Evolutionary conservation across 2,329 filamentous ascomycete species (phyloP), one percentile per base, ranked within the genome.

Genomic region (Penicillium sp.): DNA sequence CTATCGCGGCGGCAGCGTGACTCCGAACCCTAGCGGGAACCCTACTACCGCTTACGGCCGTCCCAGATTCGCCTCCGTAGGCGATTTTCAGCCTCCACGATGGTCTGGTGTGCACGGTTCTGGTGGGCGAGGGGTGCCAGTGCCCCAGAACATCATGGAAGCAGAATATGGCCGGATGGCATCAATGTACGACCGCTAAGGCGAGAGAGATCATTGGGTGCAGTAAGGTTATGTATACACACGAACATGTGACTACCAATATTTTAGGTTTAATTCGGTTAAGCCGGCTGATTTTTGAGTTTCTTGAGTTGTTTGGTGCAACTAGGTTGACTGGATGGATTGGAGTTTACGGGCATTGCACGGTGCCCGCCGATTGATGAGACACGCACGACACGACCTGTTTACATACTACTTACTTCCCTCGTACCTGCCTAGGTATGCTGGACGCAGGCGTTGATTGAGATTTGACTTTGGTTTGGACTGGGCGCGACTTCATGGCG

Each of bases 171-270:
- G 49, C 45, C 54, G 60, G 50, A 53, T 55, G 31, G 41, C 60
- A 50, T 50, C 60, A 7, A 55, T 62, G 55, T 62, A 62, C 38
- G 60, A 62, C 26, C 60, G 60, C 35, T 62, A 29, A 50, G 21
- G 30, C 48, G 3, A 48, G n/a, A 15, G 19, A 23, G 5, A 23
- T n/a, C 13, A 7, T 13, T 71, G 70, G 31, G 31, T 38, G 35
- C 35, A 15, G 35, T 41, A 13, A 41, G 35, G 35, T 41, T 41
- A 15, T 41, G 17, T 38, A 38, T 38, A 15, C 35, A 41, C 35
- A 41, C 5, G 13, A 41, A 13, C 35, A 41, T 41, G 11, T 41
- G 9, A 41, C 35, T 41, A 41, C 35, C 11, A 15, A 41, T 5
- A 41, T 41, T 41, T 41, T 41, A 41, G 13, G 35, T 41, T 41